Evolutionary conservation across 164 flowering plant genomes (phyloP), one percentile per base, ranked within the genome.

Genomic region (Amborella trichopoda): DNA sequence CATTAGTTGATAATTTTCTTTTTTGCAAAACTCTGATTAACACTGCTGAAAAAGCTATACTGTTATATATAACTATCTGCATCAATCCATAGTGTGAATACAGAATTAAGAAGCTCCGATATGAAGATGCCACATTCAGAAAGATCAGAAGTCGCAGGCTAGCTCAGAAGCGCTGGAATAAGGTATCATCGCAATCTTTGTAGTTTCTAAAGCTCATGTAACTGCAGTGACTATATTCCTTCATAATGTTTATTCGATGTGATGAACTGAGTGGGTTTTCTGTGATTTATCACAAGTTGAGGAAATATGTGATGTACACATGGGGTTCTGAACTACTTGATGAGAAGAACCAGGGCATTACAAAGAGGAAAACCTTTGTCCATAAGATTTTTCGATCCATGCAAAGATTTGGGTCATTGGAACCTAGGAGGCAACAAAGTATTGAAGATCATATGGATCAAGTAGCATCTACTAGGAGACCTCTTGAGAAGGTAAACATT

Each of bases 221-320:
- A n/a, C n/a, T n/a, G n/a, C n/a, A n/a, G n/a, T n/a, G n/a, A n/a
- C n/a, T n/a, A n/a, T n/a, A n/a, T n/a, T n/a, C n/a, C n/a, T n/a
- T n/a, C n/a, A n/a, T n/a, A n/a, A n/a, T 27, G 19, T 11, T 19
- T 28, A 32, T 20, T 21, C 53, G 30, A 26, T 39, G 23, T 18
- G 33, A 33, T 39, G n/a, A 49, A 56, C 49, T 67, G 44, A 54
- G 46, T 45, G 13, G 34, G 46, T 8, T 48, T 34, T 48, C 3
- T 43, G 26, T 30, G 18, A 51, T 26, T 41, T 45, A 55, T 49
- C 21, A 37, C 57, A 49, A 91, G 96, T 60, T 93, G 78, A 70
- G 99, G 62, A 93, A 73, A 64, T 93, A 84, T 68, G 99, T 88
- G 9, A 68, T 53, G 68, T 88, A 71, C 69, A 93, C 88, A 28